Evolutionary conservation across 2,329 filamentous ascomycete genomes (phyloP).

Genomic region (Fusarium floridanum): DNA sequence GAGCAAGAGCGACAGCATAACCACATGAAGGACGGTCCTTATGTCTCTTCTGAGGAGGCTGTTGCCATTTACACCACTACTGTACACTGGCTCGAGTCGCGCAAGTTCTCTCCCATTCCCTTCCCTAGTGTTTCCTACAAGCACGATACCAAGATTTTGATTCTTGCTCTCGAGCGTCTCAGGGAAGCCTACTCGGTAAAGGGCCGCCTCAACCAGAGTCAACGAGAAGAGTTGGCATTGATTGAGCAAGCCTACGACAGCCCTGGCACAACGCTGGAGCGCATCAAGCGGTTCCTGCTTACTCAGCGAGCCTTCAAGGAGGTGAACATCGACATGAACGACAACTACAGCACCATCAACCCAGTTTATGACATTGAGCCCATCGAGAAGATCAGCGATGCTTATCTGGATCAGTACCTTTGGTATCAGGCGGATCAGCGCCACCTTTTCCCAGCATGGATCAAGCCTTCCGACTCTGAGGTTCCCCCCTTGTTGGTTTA

Average conservation of each 20-base stretch:
- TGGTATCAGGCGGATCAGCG: slow-evolving; percentile 99
- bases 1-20: slow-evolving; percentile 99
- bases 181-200: slow-evolving; percentile 98
- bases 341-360: slow-evolving; percentile 99
- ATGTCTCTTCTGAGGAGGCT: slow-evolving; percentile 97
- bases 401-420: slow-evolving; percentile 96
- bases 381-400: slow-evolving; percentile 99
- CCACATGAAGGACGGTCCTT: slow-evolving; percentile 99
- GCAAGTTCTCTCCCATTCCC: slow-evolving; percentile 98
- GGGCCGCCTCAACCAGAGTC: slow-evolving; percentile 94
- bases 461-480: slow-evolving; percentile 98
- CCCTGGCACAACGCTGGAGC: slow-evolving; percentile 92
- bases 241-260: slow-evolving; percentile 99
- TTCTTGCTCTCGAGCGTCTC: slow-evolving; percentile 91
- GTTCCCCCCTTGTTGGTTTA: slow-evolving; percentile 94
- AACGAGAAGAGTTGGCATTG: slow-evolving; percentile 94
- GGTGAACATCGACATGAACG: slow-evolving; percentile 99
- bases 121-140: slow-evolving; percentile 99
- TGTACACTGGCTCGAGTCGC: slow-evolving; percentile 97
- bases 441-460: slow-evolving; percentile 97
- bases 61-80: slow-evolving; percentile 99
- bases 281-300: slow-evolving; percentile 97
- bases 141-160: slow-evolving; percentile 98
- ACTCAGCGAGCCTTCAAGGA: slow-evolving; percentile 99
- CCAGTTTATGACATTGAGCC: slow-evolving; percentile 99